Base-by-base conservation (phyloP, 495 filamentous ascomycete genomes). In the Lichina pygmaea region DNA sequence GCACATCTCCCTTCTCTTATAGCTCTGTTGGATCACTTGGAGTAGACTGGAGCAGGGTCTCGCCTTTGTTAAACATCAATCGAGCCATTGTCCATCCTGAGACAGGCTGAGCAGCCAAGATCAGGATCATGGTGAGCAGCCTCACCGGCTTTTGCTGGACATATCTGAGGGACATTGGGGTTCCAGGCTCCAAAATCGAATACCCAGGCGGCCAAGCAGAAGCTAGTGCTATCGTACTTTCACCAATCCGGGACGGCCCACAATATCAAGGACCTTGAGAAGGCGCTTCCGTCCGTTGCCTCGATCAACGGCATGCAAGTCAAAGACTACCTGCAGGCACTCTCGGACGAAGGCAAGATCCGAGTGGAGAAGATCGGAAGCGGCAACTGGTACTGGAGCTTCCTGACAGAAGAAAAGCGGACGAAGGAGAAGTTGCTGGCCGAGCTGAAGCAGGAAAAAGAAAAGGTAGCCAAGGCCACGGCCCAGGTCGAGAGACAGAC, bases 371-470 rank as follows among this genome's bases (percentile, higher is more conserved):
- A 82, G 60, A 83, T 85, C 52, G 79, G 79, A 46, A 77, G 66
- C 46, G 77, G 73, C 12, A 83, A 84, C 54, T 85, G 79, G 79
- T 84, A 81, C 61, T 85, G 79, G 79, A 67, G 64, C 48, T 85
- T 85, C 54, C 56, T 57, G 33, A 70, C 64, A 44, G 78, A 81
- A 36, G 73, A 72, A 48, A 73, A 67, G 56, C 66, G 66, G 38
- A 56, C 55, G 12, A 65, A 63, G 46, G 65, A 72, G 46, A 54
- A 50, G 10, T 53, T 60, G 40, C 52, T 77, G 44, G 61, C 56
- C 39, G 61, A 62, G 44, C 56, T 74, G 39, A 62, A 60, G 38
- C 58, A 61, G 44, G 78, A 82, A 47, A 56, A 68, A 53, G 66
- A 65, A 45, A 72, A 67, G 49, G 53, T 66, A 13, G 44, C 43